phyloP scores from a whole-genome alignment of 495 filamentous ascomycete genomes.

The Neurospora tetrasperma region DNA sequence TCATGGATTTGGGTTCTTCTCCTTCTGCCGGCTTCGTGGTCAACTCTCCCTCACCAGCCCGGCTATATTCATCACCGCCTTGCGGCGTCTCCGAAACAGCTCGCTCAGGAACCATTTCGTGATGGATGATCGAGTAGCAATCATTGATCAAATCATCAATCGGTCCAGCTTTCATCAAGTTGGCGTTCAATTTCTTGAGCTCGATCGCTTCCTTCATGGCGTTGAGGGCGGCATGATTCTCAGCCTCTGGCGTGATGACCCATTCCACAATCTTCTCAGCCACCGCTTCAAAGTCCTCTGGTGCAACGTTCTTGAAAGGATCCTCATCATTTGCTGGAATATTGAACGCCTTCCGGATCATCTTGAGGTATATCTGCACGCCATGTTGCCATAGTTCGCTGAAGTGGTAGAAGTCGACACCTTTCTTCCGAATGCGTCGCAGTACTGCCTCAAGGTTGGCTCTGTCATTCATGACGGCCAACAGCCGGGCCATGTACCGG shows the following conservation, averaged over 20 bases:
- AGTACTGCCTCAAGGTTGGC: slow-evolving; percentile 69
- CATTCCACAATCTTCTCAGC: slow-evolving; percentile 41
- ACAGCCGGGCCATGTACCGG: slow-evolving; percentile 62
- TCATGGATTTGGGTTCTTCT: neutral
- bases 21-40: neutral
- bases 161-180: slow-evolving; percentile 68
- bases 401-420: slow-evolving; percentile 78
- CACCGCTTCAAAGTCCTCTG: slow-evolving; percentile 66
- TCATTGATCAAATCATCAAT: slow-evolving; percentile 90
- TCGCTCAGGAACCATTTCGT: slow-evolving; percentile 33
- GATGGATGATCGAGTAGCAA: slow-evolving; percentile 72
- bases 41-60: neutral
- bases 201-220: slow-evolving; percentile 77
- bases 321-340: slow-evolving; percentile 63
- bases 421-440: slow-evolving; percentile 70
- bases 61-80: slow-evolving; percentile 5
- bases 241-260: slow-evolving; percentile 29
- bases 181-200: slow-evolving; percentile 80
- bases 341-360: slow-evolving; percentile 59
- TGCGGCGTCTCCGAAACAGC: slow-evolving; percentile 22
- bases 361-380: slow-evolving; percentile 60
- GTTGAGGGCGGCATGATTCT: slow-evolving; percentile 46
- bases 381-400: slow-evolving; percentile 73
- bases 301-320: slow-evolving; percentile 65
- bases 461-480: slow-evolving; percentile 68